These are phyloP conservation scores for Lycium ferocissimum DNA, from an alignment of 257 asterid genomes.

Conservation along the genomic window DNA sequence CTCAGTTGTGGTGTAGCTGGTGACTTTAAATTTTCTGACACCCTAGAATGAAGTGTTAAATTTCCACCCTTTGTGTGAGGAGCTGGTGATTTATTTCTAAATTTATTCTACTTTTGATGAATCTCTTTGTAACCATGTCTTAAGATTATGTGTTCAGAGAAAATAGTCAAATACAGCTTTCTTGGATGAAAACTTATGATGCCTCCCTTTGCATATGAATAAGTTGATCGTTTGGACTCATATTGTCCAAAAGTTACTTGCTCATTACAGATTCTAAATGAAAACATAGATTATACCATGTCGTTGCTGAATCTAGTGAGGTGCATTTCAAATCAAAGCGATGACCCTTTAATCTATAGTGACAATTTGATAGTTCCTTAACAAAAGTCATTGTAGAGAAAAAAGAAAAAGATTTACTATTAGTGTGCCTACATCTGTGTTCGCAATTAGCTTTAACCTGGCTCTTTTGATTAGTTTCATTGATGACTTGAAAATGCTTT, in stretches of 20 bases:
- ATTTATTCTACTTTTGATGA: background rate
- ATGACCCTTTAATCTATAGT: too few species aligned
- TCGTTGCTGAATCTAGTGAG: background rate
- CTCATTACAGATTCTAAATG: background rate
- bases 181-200: background rate
- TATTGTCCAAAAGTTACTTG: background rate
- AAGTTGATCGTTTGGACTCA: background rate
- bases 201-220: background rate
- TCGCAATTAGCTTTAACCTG: background rate
- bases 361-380: background rate
- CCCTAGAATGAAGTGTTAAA: background rate
- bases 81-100: background rate
- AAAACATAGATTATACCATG: background rate
- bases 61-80: background rate
- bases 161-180: background rate
- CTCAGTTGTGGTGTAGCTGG: background rate
- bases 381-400: background rate
- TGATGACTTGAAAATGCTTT: constrained; percentile 8
- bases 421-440: background rate
- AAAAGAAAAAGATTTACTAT: background rate
- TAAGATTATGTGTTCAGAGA: background rate
- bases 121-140: background rate
- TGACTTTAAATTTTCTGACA: background rate
- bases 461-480: background rate
- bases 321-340: background rate